A percentile compares a stretch with the other conserved stretches of the same genome.
Evolutionary conservation across 2,329 filamentous ascomycete species (phyloP).

Genomic region (Scopulariopsis brevicaulis): DNA sequence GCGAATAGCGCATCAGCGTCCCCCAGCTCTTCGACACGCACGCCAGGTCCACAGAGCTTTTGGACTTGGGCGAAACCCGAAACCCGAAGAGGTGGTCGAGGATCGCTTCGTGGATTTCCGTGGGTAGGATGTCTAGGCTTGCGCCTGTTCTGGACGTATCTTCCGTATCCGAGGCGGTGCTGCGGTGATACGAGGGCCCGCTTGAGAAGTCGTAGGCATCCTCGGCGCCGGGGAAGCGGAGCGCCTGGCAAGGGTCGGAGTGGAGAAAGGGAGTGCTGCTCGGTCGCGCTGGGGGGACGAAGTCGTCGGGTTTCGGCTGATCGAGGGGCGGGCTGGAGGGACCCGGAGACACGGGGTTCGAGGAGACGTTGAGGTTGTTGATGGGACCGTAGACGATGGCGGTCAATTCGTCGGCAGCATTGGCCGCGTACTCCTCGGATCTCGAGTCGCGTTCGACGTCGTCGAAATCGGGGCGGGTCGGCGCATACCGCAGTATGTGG

Average conservation of each 20-base stretch:
- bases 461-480: background rate
- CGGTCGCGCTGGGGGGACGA: slow-evolving; percentile 38
- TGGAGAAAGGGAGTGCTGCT: slow-evolving; percentile 51
- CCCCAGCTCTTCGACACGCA: slow-evolving; percentile 48
- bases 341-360: slow-evolving; percentile 44
- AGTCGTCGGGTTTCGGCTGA: slow-evolving; percentile 31
- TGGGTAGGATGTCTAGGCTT: slow-evolving; percentile 40
- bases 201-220: background rate
- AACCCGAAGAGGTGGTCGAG: slow-evolving; percentile 62
- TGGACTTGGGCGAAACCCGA: slow-evolving; percentile 47
- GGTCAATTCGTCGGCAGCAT: slow-evolving; percentile 18
- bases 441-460: background rate
- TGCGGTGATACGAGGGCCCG: background rate
- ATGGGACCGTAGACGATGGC: slow-evolving; percentile 16
- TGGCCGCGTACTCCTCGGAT: background rate
- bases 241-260: slow-evolving; percentile 21
- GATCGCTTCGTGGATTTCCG: slow-evolving; percentile 62
- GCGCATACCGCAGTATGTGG: slow-evolving; percentile 1
- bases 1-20: slow-evolving; percentile 53
- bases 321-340: slow-evolving; percentile 39
- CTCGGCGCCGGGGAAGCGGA: background rate
- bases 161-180: background rate
- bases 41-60: slow-evolving; percentile 40
- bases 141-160: background rate
- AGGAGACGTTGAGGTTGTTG: slow-evolving; percentile 19